Percentiles rank a stretch among this genome's conserved stretches.
Evolutionary conservation across 371 early-diverging fungal genomes (phyloP).

Genomic region (Mortierella sp.): DNA sequence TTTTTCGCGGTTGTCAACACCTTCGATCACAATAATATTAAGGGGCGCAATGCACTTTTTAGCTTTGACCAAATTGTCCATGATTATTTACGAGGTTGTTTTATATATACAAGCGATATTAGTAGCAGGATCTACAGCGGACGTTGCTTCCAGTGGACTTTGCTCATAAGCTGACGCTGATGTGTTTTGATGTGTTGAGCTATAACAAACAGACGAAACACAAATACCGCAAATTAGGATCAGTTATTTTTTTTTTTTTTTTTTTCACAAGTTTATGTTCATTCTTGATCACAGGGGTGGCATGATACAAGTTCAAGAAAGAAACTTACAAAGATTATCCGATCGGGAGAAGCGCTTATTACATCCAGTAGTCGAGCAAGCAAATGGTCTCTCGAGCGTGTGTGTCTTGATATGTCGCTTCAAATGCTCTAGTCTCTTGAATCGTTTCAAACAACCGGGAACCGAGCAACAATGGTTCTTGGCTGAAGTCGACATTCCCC

Average conservation of each 20-base stretch:
- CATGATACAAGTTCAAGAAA: too few relatives aligned
- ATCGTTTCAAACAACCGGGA: constrained; percentile 59
- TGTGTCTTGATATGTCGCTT: constrained; percentile 92
- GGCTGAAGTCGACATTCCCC: constrained; percentile 32
- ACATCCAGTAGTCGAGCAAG: constrained; percentile 81
- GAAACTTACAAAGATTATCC: constrained; percentile 70
- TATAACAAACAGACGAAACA: too few relatives aligned
- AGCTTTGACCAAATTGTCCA: too few relatives aligned
- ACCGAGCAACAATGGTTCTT: constrained; percentile 59
- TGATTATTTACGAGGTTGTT: too few relatives aligned
- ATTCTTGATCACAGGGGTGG: too few relatives aligned
- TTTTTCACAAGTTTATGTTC: background rate
- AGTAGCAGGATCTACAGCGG: constrained; percentile 13
- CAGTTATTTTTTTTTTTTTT: background rate
- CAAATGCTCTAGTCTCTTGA: constrained; percentile 84
- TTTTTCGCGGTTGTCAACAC: too few relatives aligned
- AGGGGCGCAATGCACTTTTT: too few relatives aligned
- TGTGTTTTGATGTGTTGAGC: constrained; percentile 73
- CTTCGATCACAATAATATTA: too few relatives aligned
- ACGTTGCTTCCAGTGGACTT: constrained; percentile 38
- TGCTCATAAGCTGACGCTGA: constrained; percentile 57
- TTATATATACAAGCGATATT: too few relatives aligned
- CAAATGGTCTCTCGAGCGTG: constrained; percentile 90
- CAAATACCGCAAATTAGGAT: constrained; percentile 13
- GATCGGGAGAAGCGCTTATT: constrained; percentile 89